Evolutionary conservation across 2,329 filamentous ascomycete species (phyloP).

Genomic region (Chrysoporthe austroafricana): DNA sequence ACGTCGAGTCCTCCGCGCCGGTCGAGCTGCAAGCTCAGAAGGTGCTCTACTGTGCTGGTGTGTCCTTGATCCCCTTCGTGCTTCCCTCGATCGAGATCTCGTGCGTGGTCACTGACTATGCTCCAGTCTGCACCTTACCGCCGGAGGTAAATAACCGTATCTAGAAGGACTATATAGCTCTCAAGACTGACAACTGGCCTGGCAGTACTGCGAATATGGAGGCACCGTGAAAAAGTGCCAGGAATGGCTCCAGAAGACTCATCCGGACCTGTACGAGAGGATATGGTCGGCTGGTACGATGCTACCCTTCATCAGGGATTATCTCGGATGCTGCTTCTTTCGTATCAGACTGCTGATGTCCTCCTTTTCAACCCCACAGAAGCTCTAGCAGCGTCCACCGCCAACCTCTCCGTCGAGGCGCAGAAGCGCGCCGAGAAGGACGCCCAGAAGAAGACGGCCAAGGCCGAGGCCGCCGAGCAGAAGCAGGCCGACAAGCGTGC

Average conservation of each 20-base stretch:
- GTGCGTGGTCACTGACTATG: constrained; percentile 23
- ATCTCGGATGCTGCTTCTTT: constrained; percentile 9
- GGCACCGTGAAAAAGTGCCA: constrained; percentile 96
- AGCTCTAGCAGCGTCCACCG: constrained; percentile 81
- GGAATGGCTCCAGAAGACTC: constrained; percentile 84
- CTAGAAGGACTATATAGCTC: background rate
- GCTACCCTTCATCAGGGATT: constrained; percentile 7
- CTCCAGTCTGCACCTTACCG: constrained; percentile 64
- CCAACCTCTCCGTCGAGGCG: constrained; percentile 84
- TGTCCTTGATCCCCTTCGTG: constrained; percentile 35
- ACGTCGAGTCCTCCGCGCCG: constrained; percentile 50
- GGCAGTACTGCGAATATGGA: constrained; percentile 97
- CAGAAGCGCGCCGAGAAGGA: constrained; percentile 96
- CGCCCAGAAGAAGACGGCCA: constrained; percentile 93
- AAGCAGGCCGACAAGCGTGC: constrained; percentile 84
- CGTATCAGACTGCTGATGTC: constrained; percentile 22
- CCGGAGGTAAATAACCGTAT: constrained; percentile 58
- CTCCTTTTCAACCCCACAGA: constrained; percentile 52
- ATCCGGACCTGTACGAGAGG: constrained; percentile 73
- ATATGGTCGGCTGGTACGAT: constrained; percentile 82
- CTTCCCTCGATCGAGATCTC: background rate
- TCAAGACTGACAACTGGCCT: constrained; percentile 15
- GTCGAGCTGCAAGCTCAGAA: constrained; percentile 55
- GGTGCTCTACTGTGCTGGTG: constrained; percentile 64
- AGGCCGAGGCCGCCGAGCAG: constrained; percentile 84